These are phyloP conservation scores for Tremella fuciformis DNA, from an alignment of 768 basidiomycete genomes.

Conservation along the genomic window DNA sequence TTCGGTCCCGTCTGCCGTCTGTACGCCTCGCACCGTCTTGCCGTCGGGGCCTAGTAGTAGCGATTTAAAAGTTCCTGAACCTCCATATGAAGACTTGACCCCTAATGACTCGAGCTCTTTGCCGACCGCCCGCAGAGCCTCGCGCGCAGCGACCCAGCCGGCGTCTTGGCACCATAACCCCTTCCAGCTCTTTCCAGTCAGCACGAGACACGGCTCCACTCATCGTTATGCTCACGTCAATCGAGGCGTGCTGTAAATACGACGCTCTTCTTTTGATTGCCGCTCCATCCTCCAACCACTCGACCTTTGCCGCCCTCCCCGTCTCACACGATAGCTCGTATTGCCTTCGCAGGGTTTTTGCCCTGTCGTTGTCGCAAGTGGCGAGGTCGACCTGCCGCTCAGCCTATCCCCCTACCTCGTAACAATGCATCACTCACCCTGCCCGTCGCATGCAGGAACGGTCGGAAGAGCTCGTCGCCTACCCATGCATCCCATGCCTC, in stretches of 20 bases:
- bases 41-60: constrained; percentile 31
- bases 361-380: constrained; percentile 16
- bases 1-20: constrained; percentile 37
- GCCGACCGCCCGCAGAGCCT: constrained; percentile 44
- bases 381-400: constrained; percentile 28
- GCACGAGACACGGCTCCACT: neutral
- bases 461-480: constrained; percentile 41
- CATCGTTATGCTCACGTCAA: constrained; percentile 4
- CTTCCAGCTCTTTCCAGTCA: constrained; percentile 34
- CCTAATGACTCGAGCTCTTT: constrained; percentile 32
- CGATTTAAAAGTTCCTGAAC: constrained; percentile 38
- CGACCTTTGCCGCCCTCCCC: constrained; percentile 11
- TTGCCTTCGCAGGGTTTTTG: constrained; percentile 13
- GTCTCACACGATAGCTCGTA: constrained; percentile 24
- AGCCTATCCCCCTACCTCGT: neutral
- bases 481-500: constrained; percentile 46
- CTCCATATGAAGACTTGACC: constrained; percentile 39
- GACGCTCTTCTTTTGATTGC: constrained; percentile 29
- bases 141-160: constrained; percentile 48
- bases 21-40: constrained; percentile 34
- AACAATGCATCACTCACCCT: constrained; percentile 26
- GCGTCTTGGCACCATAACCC: constrained; percentile 34
- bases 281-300: constrained; percentile 37
- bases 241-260: constrained; percentile 23
- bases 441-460: constrained; percentile 41